phyloP scores from a whole-genome alignment of 1,139 yeast species.

The Protomyces lactucae-debilis region DNA sequence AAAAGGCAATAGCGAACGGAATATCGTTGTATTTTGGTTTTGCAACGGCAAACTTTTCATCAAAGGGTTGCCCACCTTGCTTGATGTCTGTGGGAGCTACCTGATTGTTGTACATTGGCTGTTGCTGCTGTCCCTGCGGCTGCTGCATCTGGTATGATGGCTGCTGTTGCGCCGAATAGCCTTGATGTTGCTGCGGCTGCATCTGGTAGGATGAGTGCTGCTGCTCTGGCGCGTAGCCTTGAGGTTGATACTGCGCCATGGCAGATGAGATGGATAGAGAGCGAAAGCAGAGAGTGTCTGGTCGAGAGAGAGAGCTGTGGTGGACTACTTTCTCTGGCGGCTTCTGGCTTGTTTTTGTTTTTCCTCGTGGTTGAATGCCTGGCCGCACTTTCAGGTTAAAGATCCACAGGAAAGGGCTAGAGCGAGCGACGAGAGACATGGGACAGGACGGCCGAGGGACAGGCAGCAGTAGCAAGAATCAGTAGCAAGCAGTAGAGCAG shows the following conservation, averaged over 20 bases:
- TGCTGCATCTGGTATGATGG: background rate
- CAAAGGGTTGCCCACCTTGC: constrained; percentile 44
- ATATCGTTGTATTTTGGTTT: constrained; percentile 56
- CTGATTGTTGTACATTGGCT: background rate
- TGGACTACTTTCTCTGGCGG: too few species aligned
- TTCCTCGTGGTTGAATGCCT: too few species aligned
- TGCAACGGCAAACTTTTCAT: constrained; percentile 53
- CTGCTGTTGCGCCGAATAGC: background rate
- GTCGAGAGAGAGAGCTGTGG: too few species aligned
- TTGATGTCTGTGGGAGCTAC: constrained; percentile 5
- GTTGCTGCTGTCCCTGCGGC: background rate
- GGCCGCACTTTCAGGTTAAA: too few species aligned
- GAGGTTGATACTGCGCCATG: background rate
- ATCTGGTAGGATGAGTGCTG: background rate
- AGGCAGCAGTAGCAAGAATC: too few species aligned
- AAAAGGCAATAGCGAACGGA: constrained; percentile 52
- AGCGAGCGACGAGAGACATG: too few species aligned
- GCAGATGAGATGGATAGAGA: background rate
- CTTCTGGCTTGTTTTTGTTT: too few species aligned
- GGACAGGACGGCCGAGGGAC: too few species aligned
- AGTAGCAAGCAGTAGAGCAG: too few species aligned
- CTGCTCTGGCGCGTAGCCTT: background rate
- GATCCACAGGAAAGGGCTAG: too few species aligned
- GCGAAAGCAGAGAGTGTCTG: background rate
- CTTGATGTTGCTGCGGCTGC: background rate